Evolutionary conservation across 805 yeast species (phyloP).

Genomic region (Candida lessepsii): DNA sequence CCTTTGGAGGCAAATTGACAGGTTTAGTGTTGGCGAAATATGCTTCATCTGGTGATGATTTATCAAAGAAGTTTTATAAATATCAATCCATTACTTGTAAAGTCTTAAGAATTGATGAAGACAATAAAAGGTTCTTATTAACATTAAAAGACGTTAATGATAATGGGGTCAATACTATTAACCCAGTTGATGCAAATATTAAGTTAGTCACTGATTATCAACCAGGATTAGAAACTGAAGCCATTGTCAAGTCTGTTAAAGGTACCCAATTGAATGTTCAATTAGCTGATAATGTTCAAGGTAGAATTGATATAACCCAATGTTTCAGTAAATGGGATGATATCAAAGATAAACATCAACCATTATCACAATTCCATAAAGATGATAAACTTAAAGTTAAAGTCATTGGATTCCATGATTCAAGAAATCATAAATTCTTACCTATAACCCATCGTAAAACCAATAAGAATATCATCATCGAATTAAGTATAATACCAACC

Average conservation of each 20-base stretch:
- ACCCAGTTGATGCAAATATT: slow-evolving; percentile 61
- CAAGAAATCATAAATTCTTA: slow-evolving; percentile 62
- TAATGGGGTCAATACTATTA: slow-evolving; percentile 33
- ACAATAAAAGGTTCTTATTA: slow-evolving; percentile 67
- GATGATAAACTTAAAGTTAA: slow-evolving; percentile 61
- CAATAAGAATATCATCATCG: slow-evolving; percentile 57
- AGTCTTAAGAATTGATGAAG: slow-evolving; percentile 67
- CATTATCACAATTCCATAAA: slow-evolving; percentile 55
- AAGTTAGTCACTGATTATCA: slow-evolving; percentile 48
- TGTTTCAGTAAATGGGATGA: slow-evolving; percentile 53
- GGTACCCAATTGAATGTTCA: slow-evolving; percentile 72
- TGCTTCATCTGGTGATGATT: slow-evolving; percentile 54
- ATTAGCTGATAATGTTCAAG: slow-evolving; percentile 75
- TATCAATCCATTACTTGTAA: slow-evolving; percentile 72
- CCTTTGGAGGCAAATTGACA: slow-evolving; percentile 74
- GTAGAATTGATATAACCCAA: slow-evolving; percentile 76
- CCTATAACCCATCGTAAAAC: slow-evolving; percentile 58
- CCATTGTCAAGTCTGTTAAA: slow-evolving; percentile 59
- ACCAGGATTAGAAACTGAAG: slow-evolving; percentile 63
- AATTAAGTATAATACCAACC: slow-evolving; percentile 55
- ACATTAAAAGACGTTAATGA: slow-evolving; percentile 46
- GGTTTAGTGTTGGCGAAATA: slow-evolving; percentile 81
- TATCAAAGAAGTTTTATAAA: slow-evolving; percentile 52
- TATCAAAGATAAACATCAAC: slow-evolving; percentile 56
- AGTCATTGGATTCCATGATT: slow-evolving; percentile 76